phyloP scores from a whole-genome alignment of 116 monocot genomes.

The Posidonia oceanica region DNA sequence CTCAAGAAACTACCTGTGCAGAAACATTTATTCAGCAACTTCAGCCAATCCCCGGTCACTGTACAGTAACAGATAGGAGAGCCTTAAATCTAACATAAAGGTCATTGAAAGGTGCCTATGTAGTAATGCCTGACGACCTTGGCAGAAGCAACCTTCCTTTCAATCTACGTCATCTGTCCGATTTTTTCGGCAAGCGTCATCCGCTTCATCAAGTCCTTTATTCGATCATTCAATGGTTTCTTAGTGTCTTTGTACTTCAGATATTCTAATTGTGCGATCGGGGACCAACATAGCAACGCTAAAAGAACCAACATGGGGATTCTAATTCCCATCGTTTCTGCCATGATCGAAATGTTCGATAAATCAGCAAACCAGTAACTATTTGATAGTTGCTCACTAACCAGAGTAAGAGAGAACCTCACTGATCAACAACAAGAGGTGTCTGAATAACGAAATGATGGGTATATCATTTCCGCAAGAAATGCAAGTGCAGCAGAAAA shows the following conservation, averaged over 20 bases:
- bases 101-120: conserved; percentile 24
- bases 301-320: neutral
- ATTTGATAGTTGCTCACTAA: neutral
- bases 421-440: too few species aligned
- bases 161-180: conserved; percentile 66
- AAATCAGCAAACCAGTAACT: neutral
- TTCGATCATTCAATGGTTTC: conserved; percentile 21
- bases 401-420: too few species aligned
- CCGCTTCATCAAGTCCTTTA: conserved; percentile 28
- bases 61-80: neutral
- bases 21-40: conserved; percentile 1
- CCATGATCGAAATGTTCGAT: neutral
- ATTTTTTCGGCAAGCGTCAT: conserved; percentile 65
- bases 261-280: conserved; percentile 4
- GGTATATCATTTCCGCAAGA: too few species aligned
- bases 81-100: too few species aligned
- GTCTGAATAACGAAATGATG: neutral
- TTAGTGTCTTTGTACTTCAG: conserved; percentile 40
- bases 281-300: neutral
- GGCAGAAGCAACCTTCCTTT: conserved; percentile 23
- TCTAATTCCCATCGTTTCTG: neutral
- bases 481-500: too few species aligned
- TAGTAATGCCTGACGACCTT: conserved; percentile 32
- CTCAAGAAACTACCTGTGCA: conserved; percentile 16
- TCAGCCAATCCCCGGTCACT: neutral